Evolutionary conservation across 164 flowering plant genomes (phyloP).

Genomic region (Umbellularia californica): DNA sequence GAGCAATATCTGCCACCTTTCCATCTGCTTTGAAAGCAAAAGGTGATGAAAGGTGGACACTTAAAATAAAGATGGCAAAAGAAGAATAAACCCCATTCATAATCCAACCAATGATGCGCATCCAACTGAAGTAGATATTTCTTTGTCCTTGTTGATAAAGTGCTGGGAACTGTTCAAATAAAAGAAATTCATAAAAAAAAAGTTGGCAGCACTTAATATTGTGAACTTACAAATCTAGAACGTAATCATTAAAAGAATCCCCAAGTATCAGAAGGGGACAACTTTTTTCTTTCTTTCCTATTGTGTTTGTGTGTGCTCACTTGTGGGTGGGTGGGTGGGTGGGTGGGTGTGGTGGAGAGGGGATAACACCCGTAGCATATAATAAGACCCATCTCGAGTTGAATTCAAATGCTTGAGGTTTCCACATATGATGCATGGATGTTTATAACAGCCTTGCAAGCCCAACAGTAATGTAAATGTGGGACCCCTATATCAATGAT

Average conservation of each 20-base stretch:
- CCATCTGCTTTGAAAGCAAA: constrained; percentile 39
- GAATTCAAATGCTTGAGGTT: background rate
- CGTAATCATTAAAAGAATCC: too few relatives aligned
- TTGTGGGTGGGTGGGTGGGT: too few relatives aligned
- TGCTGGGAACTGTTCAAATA: constrained; percentile 47
- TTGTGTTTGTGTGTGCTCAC: too few relatives aligned
- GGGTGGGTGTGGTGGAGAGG: too few relatives aligned
- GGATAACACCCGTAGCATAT: too few relatives aligned
- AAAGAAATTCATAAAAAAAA: background rate
- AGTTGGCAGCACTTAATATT: background rate
- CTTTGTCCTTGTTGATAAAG: constrained; percentile 56
- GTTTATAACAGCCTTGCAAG: background rate
- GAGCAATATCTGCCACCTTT: constrained; percentile 32
- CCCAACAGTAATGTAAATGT: background rate
- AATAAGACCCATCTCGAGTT: background rate
- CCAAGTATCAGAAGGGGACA: too few relatives aligned
- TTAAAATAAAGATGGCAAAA: constrained; percentile 35
- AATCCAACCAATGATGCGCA: constrained; percentile 55
- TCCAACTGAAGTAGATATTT: constrained; percentile 44
- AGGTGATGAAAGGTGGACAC: constrained; percentile 19
- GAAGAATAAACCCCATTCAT: constrained; percentile 42
- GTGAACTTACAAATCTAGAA: background rate
- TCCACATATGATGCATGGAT: background rate
- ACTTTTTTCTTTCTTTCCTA: too few relatives aligned
- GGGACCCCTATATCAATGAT: background rate